phyloP scores from a whole-genome alignment of 495 filamentous ascomycete genomes.

The Neurospora tetrasperma region DNA sequence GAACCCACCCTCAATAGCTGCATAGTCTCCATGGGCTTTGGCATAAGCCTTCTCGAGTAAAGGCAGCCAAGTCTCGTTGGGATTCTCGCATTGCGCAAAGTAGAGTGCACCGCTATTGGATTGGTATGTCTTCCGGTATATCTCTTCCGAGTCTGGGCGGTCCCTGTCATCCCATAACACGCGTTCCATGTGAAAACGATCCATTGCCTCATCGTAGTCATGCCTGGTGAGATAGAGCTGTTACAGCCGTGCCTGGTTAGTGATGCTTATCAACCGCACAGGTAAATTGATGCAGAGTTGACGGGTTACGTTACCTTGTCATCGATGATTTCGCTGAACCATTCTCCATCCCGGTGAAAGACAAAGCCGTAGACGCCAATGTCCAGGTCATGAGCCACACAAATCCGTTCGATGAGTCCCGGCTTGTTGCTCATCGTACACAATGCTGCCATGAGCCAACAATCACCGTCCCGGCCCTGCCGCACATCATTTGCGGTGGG shows the following conservation, averaged over 20 bases:
- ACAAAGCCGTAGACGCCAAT: constrained; percentile 94
- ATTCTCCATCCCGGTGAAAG: constrained; percentile 87
- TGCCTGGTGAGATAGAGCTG: constrained; percentile 66
- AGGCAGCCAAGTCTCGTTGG: constrained; percentile 91
- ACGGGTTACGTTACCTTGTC: constrained; percentile 27
- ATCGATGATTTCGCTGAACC: constrained; percentile 85
- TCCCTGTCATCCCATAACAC: constrained; percentile 62
- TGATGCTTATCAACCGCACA: neutral
- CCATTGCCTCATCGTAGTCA: constrained; percentile 59
- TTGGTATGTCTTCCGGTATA: constrained; percentile 66
- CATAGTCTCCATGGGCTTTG: constrained; percentile 85
- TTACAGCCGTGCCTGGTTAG: neutral
- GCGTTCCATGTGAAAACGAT: constrained; percentile 40
- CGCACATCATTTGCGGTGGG: constrained; percentile 74
- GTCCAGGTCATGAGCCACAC: constrained; percentile 67
- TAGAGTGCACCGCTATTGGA: constrained; percentile 64
- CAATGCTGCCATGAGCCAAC: constrained; percentile 84
- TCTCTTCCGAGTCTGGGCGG: constrained; percentile 62
- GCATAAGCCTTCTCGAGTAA: constrained; percentile 93
- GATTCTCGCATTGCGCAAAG: constrained; percentile 76
- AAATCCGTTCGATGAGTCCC: constrained; percentile 68
- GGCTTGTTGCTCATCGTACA: constrained; percentile 75
- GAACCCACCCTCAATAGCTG: constrained; percentile 74
- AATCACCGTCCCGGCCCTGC: constrained; percentile 74
- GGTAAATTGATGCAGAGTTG: neutral